A percentile compares a stretch with the other conserved stretches of the same genome.
Conservation (phyloP, 345 rosid species). For the Trapa bicornis region DNA sequence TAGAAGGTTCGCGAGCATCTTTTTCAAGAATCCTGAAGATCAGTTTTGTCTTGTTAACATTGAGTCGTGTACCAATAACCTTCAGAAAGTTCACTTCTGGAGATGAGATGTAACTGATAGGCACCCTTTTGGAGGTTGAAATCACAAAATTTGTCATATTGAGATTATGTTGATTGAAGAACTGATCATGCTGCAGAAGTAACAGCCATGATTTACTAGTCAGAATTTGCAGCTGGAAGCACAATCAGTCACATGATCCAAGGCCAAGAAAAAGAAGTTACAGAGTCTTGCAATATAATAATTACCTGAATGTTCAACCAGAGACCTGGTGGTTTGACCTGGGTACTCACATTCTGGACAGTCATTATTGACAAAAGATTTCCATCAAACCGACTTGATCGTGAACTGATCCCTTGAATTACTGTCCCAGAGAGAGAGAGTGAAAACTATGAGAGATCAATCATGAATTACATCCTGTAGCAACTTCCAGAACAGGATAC, state of each 20-base stretch:
- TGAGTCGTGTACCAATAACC: conserved; percentile 34
- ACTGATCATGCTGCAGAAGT: conserved; percentile 53
- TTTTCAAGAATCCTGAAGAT: conserved; percentile 45
- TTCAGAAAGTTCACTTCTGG: conserved; percentile 68
- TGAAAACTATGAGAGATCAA: conserved; percentile 2
- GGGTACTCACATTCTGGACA: conserved; percentile 26
- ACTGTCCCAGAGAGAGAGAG: conserved; percentile 27
- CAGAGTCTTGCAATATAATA: background rate
- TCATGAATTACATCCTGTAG: background rate
- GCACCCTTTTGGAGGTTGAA: conserved; percentile 30
- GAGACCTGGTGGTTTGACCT: conserved; percentile 27
- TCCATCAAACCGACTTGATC: conserved; percentile 36
- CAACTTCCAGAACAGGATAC: background rate
- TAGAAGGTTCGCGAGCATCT: conserved; percentile 49
- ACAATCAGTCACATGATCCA: background rate
- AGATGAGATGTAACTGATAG: conserved; percentile 55
- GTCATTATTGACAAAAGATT: conserved; percentile 20
- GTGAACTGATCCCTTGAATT: conserved; percentile 41
- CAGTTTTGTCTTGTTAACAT: conserved; percentile 33
- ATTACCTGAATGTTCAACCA: conserved; percentile 92
- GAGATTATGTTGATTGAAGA: conserved; percentile 58
- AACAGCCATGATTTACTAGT: conserved; percentile 10
- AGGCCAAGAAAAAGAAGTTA: conserved; percentile 2
- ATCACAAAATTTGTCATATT: conserved; percentile 56
- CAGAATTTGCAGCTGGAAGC: background rate